Conservation (phyloP, 257 asterid species). For the Salvia splendens region DNA sequence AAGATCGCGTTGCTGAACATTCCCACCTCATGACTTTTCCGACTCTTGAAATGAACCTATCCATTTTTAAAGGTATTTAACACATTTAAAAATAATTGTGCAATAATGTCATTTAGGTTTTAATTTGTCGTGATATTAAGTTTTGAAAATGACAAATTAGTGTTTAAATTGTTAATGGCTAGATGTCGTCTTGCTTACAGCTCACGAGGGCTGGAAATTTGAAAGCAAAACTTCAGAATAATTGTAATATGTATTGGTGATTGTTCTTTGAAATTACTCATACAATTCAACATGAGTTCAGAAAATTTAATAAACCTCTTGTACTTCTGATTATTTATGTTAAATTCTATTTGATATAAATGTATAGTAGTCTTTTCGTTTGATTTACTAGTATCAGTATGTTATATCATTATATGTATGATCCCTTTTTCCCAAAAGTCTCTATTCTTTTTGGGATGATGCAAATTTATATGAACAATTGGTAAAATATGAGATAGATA, state of each 20-base stretch:
- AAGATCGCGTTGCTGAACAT: no score
- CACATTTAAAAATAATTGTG: no score
- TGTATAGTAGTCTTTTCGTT: not conserved
- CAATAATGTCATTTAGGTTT: no score
- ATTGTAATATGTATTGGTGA: not conserved
- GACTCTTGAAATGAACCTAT: no score
- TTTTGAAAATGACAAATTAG: not conserved
- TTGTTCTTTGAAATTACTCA: not conserved
- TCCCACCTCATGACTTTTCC: no score
- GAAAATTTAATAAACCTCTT: not conserved
- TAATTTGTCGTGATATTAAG: no score
- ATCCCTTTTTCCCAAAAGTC: no score
- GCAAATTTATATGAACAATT: no score
- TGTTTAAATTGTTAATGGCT: not conserved
- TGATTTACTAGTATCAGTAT: not conserved
- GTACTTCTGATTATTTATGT: not conserved
- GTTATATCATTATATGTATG: no score
- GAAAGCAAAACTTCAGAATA: not conserved
- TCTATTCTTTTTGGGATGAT: no score
- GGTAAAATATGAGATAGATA: no score
- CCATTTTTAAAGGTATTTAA: no score
- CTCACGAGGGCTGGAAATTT: not conserved
- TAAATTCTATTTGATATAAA: not conserved
- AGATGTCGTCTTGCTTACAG: not conserved
- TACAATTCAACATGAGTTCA: not conserved